Conservation (phyloP, 2,329 filamentous ascomycete genomes). For the Epichloe elymi region DNA sequence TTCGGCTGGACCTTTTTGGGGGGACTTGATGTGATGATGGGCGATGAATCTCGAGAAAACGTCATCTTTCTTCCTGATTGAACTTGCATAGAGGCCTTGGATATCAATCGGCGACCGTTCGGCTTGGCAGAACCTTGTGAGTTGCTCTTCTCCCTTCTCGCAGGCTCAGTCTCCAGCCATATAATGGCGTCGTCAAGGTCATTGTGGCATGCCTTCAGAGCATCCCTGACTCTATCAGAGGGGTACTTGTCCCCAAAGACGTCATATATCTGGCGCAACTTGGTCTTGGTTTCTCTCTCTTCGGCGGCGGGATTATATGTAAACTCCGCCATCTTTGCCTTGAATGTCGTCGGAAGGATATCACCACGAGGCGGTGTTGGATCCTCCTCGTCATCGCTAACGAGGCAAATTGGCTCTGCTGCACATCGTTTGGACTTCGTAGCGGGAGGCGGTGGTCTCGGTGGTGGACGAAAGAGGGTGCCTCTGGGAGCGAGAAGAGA, state of each 20-base stretch:
- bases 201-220: conserved; percentile 18
- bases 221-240: conserved; percentile 19
- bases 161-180: conserved; percentile 14
- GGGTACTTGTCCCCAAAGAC: conserved; percentile 20
- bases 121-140: conserved; percentile 9
- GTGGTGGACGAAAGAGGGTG: conserved; percentile 50
- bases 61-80: conserved; percentile 6
- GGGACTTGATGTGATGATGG: conserved; percentile 15
- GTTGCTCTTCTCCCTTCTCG: not conserved
- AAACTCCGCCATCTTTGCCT: conserved; percentile 25
- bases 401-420: conserved; percentile 30
- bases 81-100: conserved; percentile 16
- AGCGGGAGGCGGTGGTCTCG: conserved; percentile 12
- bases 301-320: conserved; percentile 35
- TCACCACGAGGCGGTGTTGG: conserved; percentile 42
- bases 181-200: conserved; percentile 24
- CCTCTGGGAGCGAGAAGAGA: conserved; percentile 63
- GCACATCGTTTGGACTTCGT: conserved; percentile 23
- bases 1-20: conserved; percentile 13
- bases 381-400: conserved; percentile 35
- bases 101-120: conserved; percentile 17
- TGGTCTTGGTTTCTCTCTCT: conserved; percentile 21
- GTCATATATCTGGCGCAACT: conserved; percentile 24
- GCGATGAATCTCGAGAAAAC: conserved; percentile 9
- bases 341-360: conserved; percentile 47